Evolutionary conservation across 1,284 basidiomycete genomes (phyloP).

Genomic region (Rhodotorula mucilaginosa): DNA sequence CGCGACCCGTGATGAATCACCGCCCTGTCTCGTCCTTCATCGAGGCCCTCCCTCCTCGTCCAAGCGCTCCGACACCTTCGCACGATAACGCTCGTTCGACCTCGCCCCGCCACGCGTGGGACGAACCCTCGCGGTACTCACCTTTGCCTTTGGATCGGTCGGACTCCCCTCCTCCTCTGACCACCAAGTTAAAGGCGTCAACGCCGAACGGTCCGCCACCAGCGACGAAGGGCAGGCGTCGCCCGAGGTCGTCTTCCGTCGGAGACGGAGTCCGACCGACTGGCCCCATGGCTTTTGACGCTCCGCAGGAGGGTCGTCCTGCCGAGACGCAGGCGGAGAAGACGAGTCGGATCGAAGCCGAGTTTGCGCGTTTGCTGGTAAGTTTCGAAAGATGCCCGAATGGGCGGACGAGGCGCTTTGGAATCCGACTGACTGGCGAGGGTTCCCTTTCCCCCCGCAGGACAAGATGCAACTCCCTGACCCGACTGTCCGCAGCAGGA

Average conservation of each 20-base stretch:
- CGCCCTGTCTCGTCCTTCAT: conserved; percentile 12
- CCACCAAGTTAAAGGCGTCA: not conserved
- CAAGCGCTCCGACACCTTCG: not conserved
- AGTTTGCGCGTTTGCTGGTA: conserved; percentile 31
- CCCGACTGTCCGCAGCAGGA: conserved; percentile 26
- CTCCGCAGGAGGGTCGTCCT: not conserved
- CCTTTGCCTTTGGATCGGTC: conserved; percentile 16
- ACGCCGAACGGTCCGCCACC: not conserved
- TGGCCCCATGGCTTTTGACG: not conserved
- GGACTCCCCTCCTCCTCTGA: not conserved
- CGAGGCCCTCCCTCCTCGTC: conserved; percentile 17
- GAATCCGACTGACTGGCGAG: too few relatives aligned
- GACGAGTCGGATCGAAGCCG: conserved; percentile 18
- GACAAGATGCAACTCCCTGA: conserved; percentile 39
- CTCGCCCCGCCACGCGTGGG: not conserved
- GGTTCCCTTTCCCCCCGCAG: conserved; percentile 3
- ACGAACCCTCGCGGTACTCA: conserved; percentile 1
- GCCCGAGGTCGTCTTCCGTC: conserved; percentile 22
- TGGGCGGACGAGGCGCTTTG: too few relatives aligned
- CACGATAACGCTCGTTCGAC: not conserved
- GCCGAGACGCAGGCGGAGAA: conserved; percentile 21
- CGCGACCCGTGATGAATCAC: not conserved
- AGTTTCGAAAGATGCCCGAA: not conserved
- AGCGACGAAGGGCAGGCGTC: not conserved
- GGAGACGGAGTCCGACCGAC: conserved; percentile 16